Percentiles rank a stretch among this genome's conserved stretches.
Conservation (phyloP, 2,329 filamentous ascomycete genomes). For the Cladorrhinum sp. region DNA sequence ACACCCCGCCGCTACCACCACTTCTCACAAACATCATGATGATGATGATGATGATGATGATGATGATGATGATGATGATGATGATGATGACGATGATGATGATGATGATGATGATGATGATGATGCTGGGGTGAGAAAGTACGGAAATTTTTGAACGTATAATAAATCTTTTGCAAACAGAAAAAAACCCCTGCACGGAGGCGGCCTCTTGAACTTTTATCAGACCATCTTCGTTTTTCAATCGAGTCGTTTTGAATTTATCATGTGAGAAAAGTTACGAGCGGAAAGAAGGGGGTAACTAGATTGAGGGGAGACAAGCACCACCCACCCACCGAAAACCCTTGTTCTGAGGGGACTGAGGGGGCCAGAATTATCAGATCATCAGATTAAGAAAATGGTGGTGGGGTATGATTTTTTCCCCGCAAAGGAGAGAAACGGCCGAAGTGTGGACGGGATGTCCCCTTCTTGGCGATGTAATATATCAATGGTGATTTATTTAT, state of each 20-base stretch:
- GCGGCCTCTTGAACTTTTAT: too few relatives aligned
- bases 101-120: too few relatives aligned
- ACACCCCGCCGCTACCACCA: constrained; percentile 29
- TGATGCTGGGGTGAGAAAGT: too few relatives aligned
- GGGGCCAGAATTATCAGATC: constrained; percentile 20
- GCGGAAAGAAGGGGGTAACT: background rate
- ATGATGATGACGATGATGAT: too few relatives aligned
- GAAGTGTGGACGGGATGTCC: too few relatives aligned
- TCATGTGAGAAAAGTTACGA: too few relatives aligned
- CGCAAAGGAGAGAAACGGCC: background rate
- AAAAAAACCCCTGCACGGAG: background rate
- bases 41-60: background rate
- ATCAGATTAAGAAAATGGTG: constrained; percentile 20
- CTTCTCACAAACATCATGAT: constrained; percentile 17
- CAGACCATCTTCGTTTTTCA: background rate
- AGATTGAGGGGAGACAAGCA: background rate
- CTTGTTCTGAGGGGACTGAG: background rate
- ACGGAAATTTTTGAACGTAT: too few relatives aligned
- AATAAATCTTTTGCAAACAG: background rate
- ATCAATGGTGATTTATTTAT: background rate
- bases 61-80: too few relatives aligned
- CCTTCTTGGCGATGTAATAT: background rate
- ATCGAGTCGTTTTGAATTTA: background rate
- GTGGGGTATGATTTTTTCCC: background rate
- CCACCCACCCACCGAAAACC: constrained; percentile 1